Evolutionary conservation across 805 yeast genomes (phyloP).

Genomic region (Metschnikowia santaceciliae): DNA sequence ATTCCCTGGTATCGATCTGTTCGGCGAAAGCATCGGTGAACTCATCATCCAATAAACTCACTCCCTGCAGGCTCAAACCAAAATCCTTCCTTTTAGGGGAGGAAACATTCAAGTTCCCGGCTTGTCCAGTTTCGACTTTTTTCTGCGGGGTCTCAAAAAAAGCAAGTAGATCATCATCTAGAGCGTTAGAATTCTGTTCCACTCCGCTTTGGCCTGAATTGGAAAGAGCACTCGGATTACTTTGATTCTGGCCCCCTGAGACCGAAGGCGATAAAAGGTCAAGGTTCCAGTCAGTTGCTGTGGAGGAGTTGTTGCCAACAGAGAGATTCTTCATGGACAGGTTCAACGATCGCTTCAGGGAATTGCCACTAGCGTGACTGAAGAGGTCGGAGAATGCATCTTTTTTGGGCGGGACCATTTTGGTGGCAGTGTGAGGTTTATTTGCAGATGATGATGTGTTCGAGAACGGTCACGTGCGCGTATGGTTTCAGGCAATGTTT

Average conservation of each 20-base stretch:
- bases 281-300: conserved; percentile 2
- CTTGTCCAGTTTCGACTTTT: background rate
- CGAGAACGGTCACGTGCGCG: conserved; percentile 2
- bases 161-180: conserved; percentile 1
- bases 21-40: conserved; percentile 35
- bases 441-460: background rate
- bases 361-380: conserved; percentile 24
- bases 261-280: conserved; percentile 11
- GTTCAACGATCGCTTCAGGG: conserved; percentile 12
- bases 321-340: conserved; percentile 15
- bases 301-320: conserved; percentile 6
- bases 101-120: background rate
- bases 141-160: background rate
- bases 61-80: background rate
- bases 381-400: conserved; percentile 45
- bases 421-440: background rate
- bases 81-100: background rate
- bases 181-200: background rate
- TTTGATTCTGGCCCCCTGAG: background rate
- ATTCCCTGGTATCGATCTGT: too few species aligned
- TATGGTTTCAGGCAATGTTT: background rate
- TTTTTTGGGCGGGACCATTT: conserved; percentile 35
- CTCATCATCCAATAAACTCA: conserved; percentile 36
- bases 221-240: background rate
- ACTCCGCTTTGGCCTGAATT: too few species aligned